phyloP scores from a whole-genome alignment of 2,329 filamentous ascomycete genomes.

The Fusarium papillatum region DNA sequence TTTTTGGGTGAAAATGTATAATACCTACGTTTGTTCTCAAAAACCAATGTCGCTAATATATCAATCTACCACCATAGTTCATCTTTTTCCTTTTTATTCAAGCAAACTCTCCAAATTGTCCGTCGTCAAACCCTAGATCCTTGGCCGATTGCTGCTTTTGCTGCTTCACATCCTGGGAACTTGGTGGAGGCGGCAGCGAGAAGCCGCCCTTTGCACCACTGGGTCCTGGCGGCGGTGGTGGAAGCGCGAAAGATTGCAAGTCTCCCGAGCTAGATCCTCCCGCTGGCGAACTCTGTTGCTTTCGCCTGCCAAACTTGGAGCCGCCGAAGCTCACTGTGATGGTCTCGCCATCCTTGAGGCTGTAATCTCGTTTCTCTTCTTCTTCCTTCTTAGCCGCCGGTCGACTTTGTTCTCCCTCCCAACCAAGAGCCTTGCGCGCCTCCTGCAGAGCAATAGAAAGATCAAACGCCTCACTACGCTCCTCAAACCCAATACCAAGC shows the following conservation, averaged over 20 bases:
- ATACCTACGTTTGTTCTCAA: constrained; percentile 25
- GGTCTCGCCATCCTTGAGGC: constrained; percentile 90
- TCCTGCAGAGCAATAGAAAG: constrained; percentile 87
- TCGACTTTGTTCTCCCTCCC: constrained; percentile 61
- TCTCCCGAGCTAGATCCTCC: constrained; percentile 42
- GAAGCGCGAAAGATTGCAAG: constrained; percentile 76
- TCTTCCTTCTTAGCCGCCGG: constrained; percentile 52
- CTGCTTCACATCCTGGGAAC: constrained; percentile 69
- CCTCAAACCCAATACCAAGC: constrained; percentile 89
- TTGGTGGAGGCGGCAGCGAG: constrained; percentile 78
- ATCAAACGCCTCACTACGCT: constrained; percentile 88
- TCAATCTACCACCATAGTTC: constrained; percentile 6
- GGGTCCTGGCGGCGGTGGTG: constrained; percentile 72
- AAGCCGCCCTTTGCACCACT: constrained; percentile 48
- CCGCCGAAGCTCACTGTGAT: constrained; percentile 84
- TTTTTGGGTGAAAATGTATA: constrained; percentile 24
- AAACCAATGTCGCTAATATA: constrained; percentile 38
- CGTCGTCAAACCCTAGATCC: constrained; percentile 87
- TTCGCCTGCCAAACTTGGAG: constrained; percentile 64
- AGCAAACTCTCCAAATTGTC: constrained; percentile 88
- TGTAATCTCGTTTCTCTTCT: constrained; percentile 73
- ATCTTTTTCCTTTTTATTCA: constrained; percentile 41
- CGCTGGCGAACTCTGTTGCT: constrained; percentile 45
- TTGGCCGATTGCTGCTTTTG: constrained; percentile 69
- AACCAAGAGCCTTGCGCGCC: constrained; percentile 77